A percentile compares a stretch with the other conserved stretches of the same genome.
These are phyloP conservation scores for Wickerhamiella allomyrinae DNA, from an alignment of 805 yeast species.

Conservation along the genomic window DNA sequence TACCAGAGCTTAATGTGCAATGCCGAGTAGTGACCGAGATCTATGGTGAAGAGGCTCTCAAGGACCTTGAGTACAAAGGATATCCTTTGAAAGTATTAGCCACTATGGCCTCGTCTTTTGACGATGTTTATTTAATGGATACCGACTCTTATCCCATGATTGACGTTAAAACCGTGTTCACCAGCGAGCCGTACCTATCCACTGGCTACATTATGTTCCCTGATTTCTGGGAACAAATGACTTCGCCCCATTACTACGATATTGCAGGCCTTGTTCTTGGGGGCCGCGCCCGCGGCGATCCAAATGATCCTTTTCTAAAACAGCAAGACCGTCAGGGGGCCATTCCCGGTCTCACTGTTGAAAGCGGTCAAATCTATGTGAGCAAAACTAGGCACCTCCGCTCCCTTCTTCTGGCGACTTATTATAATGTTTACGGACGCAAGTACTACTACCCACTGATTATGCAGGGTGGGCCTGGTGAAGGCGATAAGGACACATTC, in stretches of 20 bases:
- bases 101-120: constrained; percentile 55
- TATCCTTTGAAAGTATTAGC: constrained; percentile 64
- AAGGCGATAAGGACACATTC: constrained; percentile 71
- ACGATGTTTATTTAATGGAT: constrained; percentile 56
- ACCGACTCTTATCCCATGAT: constrained; percentile 62
- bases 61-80: constrained; percentile 38
- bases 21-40: constrained; percentile 56
- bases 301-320: constrained; percentile 22
- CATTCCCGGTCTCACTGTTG: constrained; percentile 51
- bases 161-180: constrained; percentile 47
- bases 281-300: constrained; percentile 23
- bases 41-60: constrained; percentile 40
- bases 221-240: constrained; percentile 77
- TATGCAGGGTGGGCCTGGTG: constrained; percentile 55
- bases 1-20: constrained; percentile 48
- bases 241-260: constrained; percentile 56
- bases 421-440: constrained; percentile 53
- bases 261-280: constrained; percentile 46
- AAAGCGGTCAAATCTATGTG: constrained; percentile 52
- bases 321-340: constrained; percentile 55
- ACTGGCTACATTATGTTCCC: constrained; percentile 59
- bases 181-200: constrained; percentile 38
- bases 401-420: constrained; percentile 44
- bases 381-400: constrained; percentile 43
- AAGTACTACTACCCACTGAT: constrained; percentile 43